A percentile compares a stretch with the other conserved stretches of the same genome.
Conservation (phyloP, 2,329 filamentous ascomycete species). For the Didymella sp. region DNA sequence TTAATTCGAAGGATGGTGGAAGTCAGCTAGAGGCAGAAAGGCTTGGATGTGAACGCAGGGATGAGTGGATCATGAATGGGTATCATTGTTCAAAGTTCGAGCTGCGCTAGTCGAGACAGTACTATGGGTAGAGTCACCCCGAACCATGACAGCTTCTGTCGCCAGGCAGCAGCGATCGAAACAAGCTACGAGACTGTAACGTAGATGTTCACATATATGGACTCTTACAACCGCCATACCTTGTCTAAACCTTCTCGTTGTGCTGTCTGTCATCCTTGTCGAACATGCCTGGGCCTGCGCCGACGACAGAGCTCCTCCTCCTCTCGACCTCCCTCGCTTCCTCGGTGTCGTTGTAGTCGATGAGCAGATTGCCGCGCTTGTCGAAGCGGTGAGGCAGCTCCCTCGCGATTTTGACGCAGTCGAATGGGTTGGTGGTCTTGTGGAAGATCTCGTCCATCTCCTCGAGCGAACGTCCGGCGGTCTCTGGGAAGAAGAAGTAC, state of each 20-base stretch:
- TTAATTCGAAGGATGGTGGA: neutral
- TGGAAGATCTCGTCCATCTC: constrained; percentile 68
- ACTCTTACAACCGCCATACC: neutral
- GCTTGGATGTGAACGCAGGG: neutral
- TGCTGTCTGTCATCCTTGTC: constrained; percentile 16
- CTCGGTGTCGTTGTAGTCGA: constrained; percentile 56
- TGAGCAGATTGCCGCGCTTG: constrained; percentile 64
- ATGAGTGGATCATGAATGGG: neutral
- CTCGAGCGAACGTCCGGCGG: constrained; percentile 56
- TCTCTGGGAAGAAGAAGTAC: constrained; percentile 69
- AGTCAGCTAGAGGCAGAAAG: neutral
- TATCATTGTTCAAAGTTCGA: neutral
- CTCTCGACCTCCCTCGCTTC: constrained; percentile 40
- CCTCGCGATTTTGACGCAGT: constrained; percentile 58
- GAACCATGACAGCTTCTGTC: neutral
- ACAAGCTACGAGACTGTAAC: neutral
- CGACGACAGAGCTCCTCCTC: constrained; percentile 38
- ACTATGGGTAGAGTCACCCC: neutral
- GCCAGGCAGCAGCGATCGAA: neutral
- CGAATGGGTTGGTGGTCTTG: constrained; percentile 59
- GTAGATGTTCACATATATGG: neutral
- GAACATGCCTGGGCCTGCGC: constrained; percentile 16
- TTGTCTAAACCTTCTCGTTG: constrained; percentile 8
- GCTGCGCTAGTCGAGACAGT: neutral
- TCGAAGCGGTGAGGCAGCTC: constrained; percentile 64